phyloP scores from a whole-genome alignment of 1,139 yeast genomes.

The Magnusiomyces sp. region DNA sequence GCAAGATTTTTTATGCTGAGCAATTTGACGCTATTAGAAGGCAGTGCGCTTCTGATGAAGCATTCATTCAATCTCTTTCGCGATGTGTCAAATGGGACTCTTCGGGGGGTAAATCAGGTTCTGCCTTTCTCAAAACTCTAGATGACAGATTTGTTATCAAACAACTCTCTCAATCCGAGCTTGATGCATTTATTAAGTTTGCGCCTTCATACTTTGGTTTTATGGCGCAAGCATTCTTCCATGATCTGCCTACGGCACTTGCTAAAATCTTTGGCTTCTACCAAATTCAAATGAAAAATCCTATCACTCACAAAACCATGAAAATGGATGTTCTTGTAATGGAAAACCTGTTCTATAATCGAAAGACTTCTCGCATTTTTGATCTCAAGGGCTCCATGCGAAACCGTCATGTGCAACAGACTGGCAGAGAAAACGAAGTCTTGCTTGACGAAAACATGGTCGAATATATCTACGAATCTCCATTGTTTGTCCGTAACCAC shows the following conservation, averaged over 20 bases:
- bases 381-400: constrained; percentile 98
- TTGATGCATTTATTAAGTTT: constrained; percentile 88
- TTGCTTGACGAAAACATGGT: constrained; percentile 95
- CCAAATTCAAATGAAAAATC: constrained; percentile 80
- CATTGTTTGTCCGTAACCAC: constrained; percentile 87
- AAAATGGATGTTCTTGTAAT: constrained; percentile 88
- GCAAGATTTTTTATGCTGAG: constrained; percentile 91
- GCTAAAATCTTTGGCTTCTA: constrained; percentile 95
- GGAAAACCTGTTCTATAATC: constrained; percentile 89
- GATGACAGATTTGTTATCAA: constrained; percentile 88
- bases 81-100: constrained; percentile 95
- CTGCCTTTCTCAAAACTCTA: constrained; percentile 78
- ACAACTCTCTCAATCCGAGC: constrained; percentile 77
- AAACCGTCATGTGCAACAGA: constrained; percentile 91
- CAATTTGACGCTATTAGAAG: constrained; percentile 91
- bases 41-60: constrained; percentile 70
- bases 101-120: constrained; percentile 93
- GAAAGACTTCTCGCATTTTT: constrained; percentile 76
- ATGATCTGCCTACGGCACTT: constrained; percentile 85
- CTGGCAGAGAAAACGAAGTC: constrained; percentile 93
- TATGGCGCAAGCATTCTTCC: constrained; percentile 91
- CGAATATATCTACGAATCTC: constrained; percentile 92
- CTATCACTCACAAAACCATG: constrained; percentile 63
- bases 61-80: constrained; percentile 80
- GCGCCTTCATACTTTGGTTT: constrained; percentile 96